A percentile compares a stretch with the other conserved stretches of the same genome.
Conservation (phyloP, 495 filamentous ascomycete species). For the Trichocladium antarcticum region DNA sequence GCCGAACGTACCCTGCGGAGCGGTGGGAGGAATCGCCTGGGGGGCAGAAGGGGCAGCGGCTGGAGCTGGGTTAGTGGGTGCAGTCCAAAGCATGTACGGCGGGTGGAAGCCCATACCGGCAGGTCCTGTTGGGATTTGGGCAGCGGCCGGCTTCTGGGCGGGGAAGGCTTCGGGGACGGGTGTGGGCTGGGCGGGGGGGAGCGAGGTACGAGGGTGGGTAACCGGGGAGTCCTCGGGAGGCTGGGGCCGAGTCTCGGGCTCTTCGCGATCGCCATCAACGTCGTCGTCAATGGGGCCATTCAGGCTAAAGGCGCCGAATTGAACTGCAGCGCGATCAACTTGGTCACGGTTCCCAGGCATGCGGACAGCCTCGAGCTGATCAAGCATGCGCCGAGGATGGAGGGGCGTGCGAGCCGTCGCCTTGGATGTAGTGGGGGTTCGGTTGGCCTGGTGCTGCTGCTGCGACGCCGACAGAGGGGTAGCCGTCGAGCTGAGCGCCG, state of each 20-base stretch:
- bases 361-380: constrained; percentile 93
- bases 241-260: constrained; percentile 87
- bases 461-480: constrained; percentile 47
- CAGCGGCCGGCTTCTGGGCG: constrained; percentile 56
- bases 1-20: constrained; percentile 22
- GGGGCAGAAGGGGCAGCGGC: constrained; percentile 25
- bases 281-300: constrained; percentile 68
- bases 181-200: constrained; percentile 60
- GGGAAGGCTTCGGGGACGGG: constrained; percentile 50
- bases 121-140: constrained; percentile 41
- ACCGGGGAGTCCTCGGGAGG: constrained; percentile 90
- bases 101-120: constrained; percentile 27
- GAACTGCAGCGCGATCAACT: constrained; percentile 85
- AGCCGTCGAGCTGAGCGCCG: constrained; percentile 33
- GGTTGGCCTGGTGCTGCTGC: constrained; percentile 46
- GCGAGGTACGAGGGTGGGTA: constrained; percentile 76
- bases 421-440: constrained; percentile 60
- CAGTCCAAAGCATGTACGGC: not conserved
- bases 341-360: constrained; percentile 94
- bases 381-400: constrained; percentile 67
- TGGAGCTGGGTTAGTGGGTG: constrained; percentile 23
- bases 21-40: constrained; percentile 16
- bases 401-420: constrained; percentile 59
- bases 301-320: constrained; percentile 92
- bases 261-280: constrained; percentile 87